phyloP scores from a whole-genome alignment of 1,284 basidiomycete genomes.

The Melampsora americana region DNA sequence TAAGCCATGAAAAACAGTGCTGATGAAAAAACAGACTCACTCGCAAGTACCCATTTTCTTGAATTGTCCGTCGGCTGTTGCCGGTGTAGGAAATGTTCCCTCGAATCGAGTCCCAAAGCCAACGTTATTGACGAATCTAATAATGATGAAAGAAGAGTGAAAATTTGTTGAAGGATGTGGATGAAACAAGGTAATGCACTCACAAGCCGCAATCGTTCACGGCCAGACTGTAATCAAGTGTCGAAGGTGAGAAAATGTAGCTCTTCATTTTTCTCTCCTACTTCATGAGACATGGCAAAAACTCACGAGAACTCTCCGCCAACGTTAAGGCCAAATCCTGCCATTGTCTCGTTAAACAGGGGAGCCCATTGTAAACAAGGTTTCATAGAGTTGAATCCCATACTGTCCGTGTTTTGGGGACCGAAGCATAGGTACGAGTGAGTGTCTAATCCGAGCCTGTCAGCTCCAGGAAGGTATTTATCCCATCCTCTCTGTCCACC shows the following conservation, averaged over 20 bases:
- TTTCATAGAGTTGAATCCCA: constrained; percentile 45
- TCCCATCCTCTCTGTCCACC: constrained; percentile 66
- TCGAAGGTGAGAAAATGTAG: neutral
- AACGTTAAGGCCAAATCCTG: constrained; percentile 51
- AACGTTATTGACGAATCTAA: constrained; percentile 43
- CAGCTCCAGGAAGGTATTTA: constrained; percentile 61
- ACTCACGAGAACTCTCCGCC: constrained; percentile 52
- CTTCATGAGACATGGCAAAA: neutral
- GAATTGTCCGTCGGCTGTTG: constrained; percentile 28
- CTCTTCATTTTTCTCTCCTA: too few relatives aligned
- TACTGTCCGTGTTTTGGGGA: constrained; percentile 46
- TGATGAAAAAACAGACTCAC: constrained; percentile 13
- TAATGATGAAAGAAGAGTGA: neutral
- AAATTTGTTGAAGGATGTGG: neutral
- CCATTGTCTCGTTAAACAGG: constrained; percentile 48
- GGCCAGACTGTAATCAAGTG: constrained; percentile 15
- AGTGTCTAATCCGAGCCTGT: constrained; percentile 69
- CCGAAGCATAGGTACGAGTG: constrained; percentile 58
- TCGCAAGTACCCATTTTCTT: constrained; percentile 37
- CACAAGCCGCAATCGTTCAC: constrained; percentile 44
- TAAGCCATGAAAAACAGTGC: neutral
- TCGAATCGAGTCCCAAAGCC: constrained; percentile 39
- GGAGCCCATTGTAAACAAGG: constrained; percentile 50
- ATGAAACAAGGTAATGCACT: neutral
- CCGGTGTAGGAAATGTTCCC: constrained; percentile 41